Conservation (phyloP, 331 rosid genomes). For the Prunus yedoensis region DNA sequence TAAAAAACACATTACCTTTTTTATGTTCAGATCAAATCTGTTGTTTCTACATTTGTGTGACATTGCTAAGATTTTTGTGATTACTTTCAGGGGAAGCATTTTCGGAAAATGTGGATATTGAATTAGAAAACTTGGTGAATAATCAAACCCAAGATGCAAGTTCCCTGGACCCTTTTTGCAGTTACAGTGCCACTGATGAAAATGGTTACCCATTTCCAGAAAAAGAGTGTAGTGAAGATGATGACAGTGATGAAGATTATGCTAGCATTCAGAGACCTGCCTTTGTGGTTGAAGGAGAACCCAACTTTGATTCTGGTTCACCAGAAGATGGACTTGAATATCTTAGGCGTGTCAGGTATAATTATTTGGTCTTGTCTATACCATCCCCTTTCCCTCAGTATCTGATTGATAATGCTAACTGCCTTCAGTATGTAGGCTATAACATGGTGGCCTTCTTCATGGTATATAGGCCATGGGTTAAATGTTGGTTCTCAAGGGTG, state of each 20-base stretch:
- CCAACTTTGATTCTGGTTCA: slow-evolving; percentile 83
- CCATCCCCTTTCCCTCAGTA: neutral
- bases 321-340: slow-evolving; percentile 99
- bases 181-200: slow-evolving; percentile 27
- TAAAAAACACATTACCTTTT: slow-evolving; percentile 9
- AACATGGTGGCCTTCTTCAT: neutral
- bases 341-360: slow-evolving; percentile 95
- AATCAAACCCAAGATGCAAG: slow-evolving; percentile 29
- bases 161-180: slow-evolving; percentile 33
- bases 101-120: slow-evolving; percentile 41
- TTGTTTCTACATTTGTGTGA: slow-evolving; percentile 13
- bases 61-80: slow-evolving; percentile 41
- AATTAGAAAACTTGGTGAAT: slow-evolving; percentile 30
- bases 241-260: slow-evolving; percentile 69
- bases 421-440: neutral
- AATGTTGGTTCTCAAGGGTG: neutral
- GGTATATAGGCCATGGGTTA: neutral
- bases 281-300: slow-evolving; percentile 80
- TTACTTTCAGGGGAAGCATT: slow-evolving; percentile 61
- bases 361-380: slow-evolving; percentile 13
- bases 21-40: slow-evolving; percentile 3
- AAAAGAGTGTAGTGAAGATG: slow-evolving; percentile 46
- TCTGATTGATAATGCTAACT: neutral
- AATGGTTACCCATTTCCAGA: slow-evolving; percentile 38
- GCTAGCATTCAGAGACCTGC: slow-evolving; percentile 85